phyloP scores from a whole-genome alignment of 306 rosid genomes.

The Ormosia emarginata region DNA sequence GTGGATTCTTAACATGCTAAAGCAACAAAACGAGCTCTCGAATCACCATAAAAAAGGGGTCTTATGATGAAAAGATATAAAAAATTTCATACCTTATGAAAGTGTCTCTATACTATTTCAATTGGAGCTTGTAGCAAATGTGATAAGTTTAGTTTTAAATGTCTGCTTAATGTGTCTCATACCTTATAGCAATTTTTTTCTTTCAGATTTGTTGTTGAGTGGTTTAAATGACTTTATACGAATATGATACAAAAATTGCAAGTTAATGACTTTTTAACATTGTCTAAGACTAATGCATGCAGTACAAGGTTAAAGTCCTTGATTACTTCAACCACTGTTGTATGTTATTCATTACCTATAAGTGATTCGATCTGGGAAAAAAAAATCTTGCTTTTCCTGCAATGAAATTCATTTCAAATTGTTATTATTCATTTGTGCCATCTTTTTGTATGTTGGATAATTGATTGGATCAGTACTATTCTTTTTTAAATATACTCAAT shows the following conservation, averaged over 20 bases:
- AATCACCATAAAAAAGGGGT: too few relatives aligned
- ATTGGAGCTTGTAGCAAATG: too few relatives aligned
- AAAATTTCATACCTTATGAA: too few relatives aligned
- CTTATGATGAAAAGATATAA: too few relatives aligned
- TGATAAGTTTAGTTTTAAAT: too few relatives aligned
- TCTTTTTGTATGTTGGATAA: background rate
- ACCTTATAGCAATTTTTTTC: slow-evolving; percentile 25
- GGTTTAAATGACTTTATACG: slow-evolving; percentile 66
- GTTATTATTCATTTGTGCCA: background rate
- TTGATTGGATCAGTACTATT: background rate
- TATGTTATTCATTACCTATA: slow-evolving; percentile 33
- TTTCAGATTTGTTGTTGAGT: slow-evolving; percentile 70
- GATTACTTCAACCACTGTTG: slow-evolving; percentile 76
- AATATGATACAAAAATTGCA: slow-evolving; percentile 62
- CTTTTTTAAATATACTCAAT: background rate
- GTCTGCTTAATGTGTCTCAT: too few relatives aligned
- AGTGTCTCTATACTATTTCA: too few relatives aligned
- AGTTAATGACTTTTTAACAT: slow-evolving; percentile 57
- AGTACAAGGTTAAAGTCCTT: slow-evolving; percentile 75
- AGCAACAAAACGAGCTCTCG: too few relatives aligned
- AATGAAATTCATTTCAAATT: background rate
- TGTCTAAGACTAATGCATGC: slow-evolving; percentile 78
- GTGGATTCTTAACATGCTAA: too few relatives aligned
- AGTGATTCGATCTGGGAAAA: background rate
- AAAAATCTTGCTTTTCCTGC: background rate